Base-by-base conservation (phyloP, 305 asterid species). In the Rubia tinctorum region DNA sequence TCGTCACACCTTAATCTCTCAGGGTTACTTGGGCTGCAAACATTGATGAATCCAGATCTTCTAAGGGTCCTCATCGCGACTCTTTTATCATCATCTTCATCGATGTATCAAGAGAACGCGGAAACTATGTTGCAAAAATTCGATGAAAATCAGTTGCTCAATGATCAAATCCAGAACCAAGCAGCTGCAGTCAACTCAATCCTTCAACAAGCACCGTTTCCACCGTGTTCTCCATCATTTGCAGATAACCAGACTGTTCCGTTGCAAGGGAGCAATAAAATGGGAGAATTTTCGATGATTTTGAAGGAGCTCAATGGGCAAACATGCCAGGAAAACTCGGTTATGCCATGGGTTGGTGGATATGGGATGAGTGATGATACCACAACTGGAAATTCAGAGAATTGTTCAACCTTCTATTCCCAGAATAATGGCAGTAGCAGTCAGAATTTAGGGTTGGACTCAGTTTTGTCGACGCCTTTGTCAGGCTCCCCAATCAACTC, bases 41-140 rank as follows among this genome's bases (percentile, higher is more conserved):
- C 92, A 0, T 86, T 89, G 9, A 47, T 89, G 25, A 89, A 87
- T 62, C 95, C 95, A 6, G 89, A 86, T 18, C 82, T 84, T 4
- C 34, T 89, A 13, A 79, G 83, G 23, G 27, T 66, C 14, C 82
- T 89, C 47, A 82, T 82, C 63, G 13, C 86, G 49, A 83, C 73
- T 39, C 82, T 87, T 60, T 20, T 83, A 8, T 68, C 88, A 44
- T n/a, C 87, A 49, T 49, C 58, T 51, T 7, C 58, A 64, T 75
- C 79, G 22, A 58, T 9, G 8, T 75, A 82, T 22, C 70, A 63
- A 39, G 83, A 78, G 73, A 83, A 77, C 80, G 83, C 86, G 8
- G 84, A 83, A 72, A 1, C 67, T 4, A 66, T 84, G 53, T 15
- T 80, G 25, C 88, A 79, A 4, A 87, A 81, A 37, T 76, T 82